phyloP scores from a whole-genome alignment of 768 basidiomycete species.

The Sarcomyxa edulis region DNA sequence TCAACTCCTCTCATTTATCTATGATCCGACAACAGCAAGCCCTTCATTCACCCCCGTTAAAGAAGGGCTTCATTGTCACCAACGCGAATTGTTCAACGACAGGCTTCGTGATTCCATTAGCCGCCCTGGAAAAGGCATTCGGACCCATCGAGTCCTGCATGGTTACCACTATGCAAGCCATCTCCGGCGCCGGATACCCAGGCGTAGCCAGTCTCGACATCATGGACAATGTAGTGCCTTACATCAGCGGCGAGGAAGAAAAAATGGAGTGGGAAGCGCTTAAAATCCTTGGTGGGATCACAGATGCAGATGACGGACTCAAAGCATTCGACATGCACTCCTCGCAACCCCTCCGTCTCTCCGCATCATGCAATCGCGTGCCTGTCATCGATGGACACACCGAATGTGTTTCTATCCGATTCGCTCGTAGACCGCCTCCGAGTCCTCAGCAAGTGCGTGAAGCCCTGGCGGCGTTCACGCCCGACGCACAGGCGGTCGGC shows the following conservation, averaged over 20 bases:
- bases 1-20: slow-evolving; percentile 81
- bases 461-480: slow-evolving; percentile 68
- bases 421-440: slow-evolving; percentile 74
- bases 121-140: slow-evolving; percentile 84
- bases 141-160: slow-evolving; percentile 91
- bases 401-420: slow-evolving; percentile 84
- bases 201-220: slow-evolving; percentile 88
- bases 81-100: slow-evolving; percentile 99
- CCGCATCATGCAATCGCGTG: slow-evolving; percentile 92
- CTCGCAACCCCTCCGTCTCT: slow-evolving; percentile 76
- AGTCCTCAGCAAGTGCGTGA: slow-evolving; percentile 83
- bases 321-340: slow-evolving; percentile 84
- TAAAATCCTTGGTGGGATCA: slow-evolving; percentile 90
- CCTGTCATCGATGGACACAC: slow-evolving; percentile 95
- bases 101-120: slow-evolving; percentile 85
- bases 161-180: slow-evolving; percentile 96
- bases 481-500: slow-evolving; percentile 67
- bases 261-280: slow-evolving; percentile 99
- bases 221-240: slow-evolving; percentile 92
- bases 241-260: slow-evolving; percentile 92
- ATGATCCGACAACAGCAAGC: slow-evolving; percentile 82
- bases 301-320: slow-evolving; percentile 45
- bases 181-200: slow-evolving; percentile 97
- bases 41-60: slow-evolving; percentile 59
- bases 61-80: slow-evolving; percentile 91